phyloP scores from a whole-genome alignment of 768 basidiomycete species.

The Tubosaeta sp. region DNA sequence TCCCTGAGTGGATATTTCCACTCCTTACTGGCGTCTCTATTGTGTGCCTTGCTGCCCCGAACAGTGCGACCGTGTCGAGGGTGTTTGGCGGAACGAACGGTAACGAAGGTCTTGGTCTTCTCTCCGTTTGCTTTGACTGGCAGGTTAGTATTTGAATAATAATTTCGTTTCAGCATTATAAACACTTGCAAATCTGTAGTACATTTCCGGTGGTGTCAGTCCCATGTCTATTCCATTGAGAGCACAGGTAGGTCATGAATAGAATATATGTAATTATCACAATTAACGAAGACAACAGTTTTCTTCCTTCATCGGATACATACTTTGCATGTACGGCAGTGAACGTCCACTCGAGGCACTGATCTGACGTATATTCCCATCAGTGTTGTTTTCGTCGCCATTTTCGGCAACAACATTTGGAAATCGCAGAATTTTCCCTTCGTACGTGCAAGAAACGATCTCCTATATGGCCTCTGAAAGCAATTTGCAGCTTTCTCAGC shows the following conservation, averaged over 20 bases:
- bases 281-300: constrained; percentile 22
- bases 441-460: constrained; percentile 28
- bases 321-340: constrained; percentile 46
- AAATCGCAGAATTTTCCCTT: constrained; percentile 57
- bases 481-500: constrained; percentile 38
- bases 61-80: constrained; percentile 47
- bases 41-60: constrained; percentile 52
- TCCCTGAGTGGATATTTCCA: constrained; percentile 44
- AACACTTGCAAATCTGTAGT: constrained; percentile 18
- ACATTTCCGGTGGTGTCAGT: constrained; percentile 30
- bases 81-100: constrained; percentile 60
- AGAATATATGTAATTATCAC: no score
- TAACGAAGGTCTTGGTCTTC: constrained; percentile 59
- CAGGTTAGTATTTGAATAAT: constrained; percentile 36
- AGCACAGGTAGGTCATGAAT: constrained; percentile 41
- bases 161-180: no score
- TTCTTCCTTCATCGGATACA: constrained; percentile 45
- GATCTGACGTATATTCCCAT: constrained; percentile 1
- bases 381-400: constrained; percentile 31
- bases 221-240: constrained; percentile 52
- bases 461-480: background rate
- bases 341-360: background rate
- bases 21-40: constrained; percentile 59
- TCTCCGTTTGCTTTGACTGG: constrained; percentile 61
- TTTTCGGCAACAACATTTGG: constrained; percentile 52